Base-by-base conservation (phyloP, 2,329 filamentous ascomycete genomes). In the Phaeophleospora eucalypticola region DNA sequence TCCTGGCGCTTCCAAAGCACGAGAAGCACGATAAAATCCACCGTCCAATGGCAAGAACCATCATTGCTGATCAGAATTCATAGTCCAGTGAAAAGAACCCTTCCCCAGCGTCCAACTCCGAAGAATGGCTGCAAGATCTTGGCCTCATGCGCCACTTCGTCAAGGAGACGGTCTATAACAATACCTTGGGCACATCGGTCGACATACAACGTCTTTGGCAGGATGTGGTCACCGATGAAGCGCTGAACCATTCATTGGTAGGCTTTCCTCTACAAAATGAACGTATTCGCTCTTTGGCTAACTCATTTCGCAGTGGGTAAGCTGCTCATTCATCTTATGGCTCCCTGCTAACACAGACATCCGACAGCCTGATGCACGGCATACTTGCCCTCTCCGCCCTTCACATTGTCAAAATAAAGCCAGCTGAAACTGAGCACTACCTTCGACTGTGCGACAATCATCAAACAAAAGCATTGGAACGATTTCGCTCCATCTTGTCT, bases 121-220 rank as follows among this genome's bases (percentile, higher is more conserved):
- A 48, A 38, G 49, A 52, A 27, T 52, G 49, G 49, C 46, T 52
- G 49, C 45, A 48, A 29, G 49, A 52, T 17, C 35, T 52, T 10
- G 36, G 37, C 16, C 33, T 52, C 8, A 48, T 52, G 45, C 41
- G 45, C 9, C 49, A 52, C 18, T 48, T 52, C 34, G 37, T 48
- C 16, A 36, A 18, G 2, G 40, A 43, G 19, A 52, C 49, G 4
- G 38, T 35, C 16, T 36, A 45, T 6, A 38, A 48, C 24, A n/a
- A n/a, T n/a, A 35, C 45, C 4, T 38, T 48, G 7, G 49, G 49
- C 12, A 24, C 42, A 14, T 18, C 27, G 18, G 33, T 41, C 15
- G 43, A 52, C 3, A 35, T 43, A n/a, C 45, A 52, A 18, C 21
- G 17, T 15, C 21, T 52, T 3, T 52, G 45, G 45, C 49, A 45